Evolutionary conservation across 805 yeast species (phyloP).

Genomic region (Candida ficus): DNA sequence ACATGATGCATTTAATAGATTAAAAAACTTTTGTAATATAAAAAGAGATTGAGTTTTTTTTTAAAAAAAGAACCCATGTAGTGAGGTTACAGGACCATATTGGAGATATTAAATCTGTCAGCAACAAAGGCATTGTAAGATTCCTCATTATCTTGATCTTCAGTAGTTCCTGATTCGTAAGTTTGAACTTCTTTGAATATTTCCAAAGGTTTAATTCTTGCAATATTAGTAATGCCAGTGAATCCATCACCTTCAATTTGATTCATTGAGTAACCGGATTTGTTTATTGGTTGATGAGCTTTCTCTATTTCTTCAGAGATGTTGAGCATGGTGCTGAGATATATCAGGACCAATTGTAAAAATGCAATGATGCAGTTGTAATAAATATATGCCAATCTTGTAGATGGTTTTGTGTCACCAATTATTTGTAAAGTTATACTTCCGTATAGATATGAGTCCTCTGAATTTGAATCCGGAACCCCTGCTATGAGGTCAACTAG

Average conservation of each 20-base stretch:
- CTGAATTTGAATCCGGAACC: slow-evolving; percentile 22
- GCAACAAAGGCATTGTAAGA: slow-evolving; percentile 5
- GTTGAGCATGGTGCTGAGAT: slow-evolving; percentile 29
- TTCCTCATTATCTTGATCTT: slow-evolving; percentile 1
- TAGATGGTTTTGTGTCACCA: slow-evolving; percentile 38
- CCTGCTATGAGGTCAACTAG: slow-evolving; percentile 33
- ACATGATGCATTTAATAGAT: slow-evolving; percentile 4
- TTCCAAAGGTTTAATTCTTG: slow-evolving; percentile 30
- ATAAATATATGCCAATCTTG: slow-evolving; percentile 21
- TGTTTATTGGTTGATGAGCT: slow-evolving; percentile 25
- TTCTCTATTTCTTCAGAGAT: slow-evolving; percentile 22
- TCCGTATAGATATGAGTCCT: slow-evolving; percentile 32
- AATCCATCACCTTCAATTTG: slow-evolving; percentile 36
- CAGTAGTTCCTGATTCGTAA: slow-evolving; percentile 9
- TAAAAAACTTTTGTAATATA: not conserved
- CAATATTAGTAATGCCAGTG: slow-evolving; percentile 35
- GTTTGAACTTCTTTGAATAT: slow-evolving; percentile 22
- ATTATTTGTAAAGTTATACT: slow-evolving; percentile 38
- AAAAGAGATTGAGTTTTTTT: not conserved
- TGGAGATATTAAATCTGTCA: slow-evolving; percentile 9
- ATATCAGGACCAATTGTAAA: slow-evolving; percentile 27
- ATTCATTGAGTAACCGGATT: slow-evolving; percentile 17
- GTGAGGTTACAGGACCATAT: slow-evolving; percentile 1
- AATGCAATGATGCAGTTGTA: slow-evolving; percentile 28
- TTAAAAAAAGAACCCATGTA: not conserved